These are phyloP conservation scores for Globisporangium splendens DNA, from an alignment of 352 stramenopile species.

Conservation along the genomic window DNA sequence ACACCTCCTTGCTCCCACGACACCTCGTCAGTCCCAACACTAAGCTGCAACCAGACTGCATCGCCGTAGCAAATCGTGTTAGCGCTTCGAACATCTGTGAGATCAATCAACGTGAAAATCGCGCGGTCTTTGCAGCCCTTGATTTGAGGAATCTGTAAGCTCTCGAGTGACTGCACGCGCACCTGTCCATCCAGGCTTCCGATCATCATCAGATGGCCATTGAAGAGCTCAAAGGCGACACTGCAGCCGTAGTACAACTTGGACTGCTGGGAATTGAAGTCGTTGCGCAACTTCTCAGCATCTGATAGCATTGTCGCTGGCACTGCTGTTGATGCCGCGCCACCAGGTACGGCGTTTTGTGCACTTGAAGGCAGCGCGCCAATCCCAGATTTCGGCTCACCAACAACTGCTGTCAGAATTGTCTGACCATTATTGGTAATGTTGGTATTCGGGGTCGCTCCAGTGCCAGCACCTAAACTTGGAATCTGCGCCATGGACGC, in stretches of 20 bases:
- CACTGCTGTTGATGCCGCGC: neutral
- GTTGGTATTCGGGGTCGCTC: neutral
- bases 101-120: slow-evolving; percentile 70
- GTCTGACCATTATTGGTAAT: neutral
- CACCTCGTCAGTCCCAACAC: slow-evolving; percentile 52
- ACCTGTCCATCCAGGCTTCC: slow-evolving; percentile 55
- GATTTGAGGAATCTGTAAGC: slow-evolving; percentile 41
- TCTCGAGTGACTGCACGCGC: slow-evolving; percentile 58
- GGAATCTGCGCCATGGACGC: slow-evolving; percentile 25
- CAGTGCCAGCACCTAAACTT: neutral
- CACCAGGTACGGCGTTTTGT: neutral
- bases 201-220: slow-evolving; percentile 72
- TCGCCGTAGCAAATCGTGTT: slow-evolving; percentile 73
- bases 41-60: slow-evolving; percentile 73
- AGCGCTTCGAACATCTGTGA: slow-evolving; percentile 60
- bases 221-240: slow-evolving; percentile 70
- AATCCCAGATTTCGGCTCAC: neutral
- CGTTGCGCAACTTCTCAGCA: slow-evolving; percentile 63
- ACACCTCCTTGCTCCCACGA: slow-evolving; percentile 76
- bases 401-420: neutral
- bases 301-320: slow-evolving; percentile 26
- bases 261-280: slow-evolving; percentile 63
- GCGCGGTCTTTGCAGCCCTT: slow-evolving; percentile 50
- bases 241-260: slow-evolving; percentile 66
- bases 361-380: neutral